Conservation (phyloP, 306 rosid species). For the Pyrus pyrifolia region DNA sequence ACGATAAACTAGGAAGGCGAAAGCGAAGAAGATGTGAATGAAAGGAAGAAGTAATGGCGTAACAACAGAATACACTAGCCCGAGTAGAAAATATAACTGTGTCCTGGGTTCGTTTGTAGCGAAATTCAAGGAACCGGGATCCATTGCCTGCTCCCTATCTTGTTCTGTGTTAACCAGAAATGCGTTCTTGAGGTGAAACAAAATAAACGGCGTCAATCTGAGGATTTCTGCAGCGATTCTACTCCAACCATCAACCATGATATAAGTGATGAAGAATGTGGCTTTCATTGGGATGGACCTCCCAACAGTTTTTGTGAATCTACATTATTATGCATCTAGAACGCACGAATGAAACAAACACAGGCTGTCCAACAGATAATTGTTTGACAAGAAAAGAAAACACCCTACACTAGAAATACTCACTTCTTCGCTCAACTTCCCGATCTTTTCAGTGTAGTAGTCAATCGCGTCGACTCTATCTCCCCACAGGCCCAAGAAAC, state of each 20-base stretch:
- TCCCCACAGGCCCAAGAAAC: conserved; percentile 63
- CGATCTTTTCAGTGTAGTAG: conserved; percentile 43
- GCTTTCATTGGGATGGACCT: conserved; percentile 91
- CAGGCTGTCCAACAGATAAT: not conserved
- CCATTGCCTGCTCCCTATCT: conserved; percentile 71
- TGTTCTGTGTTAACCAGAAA: conserved; percentile 80
- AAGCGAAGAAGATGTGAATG: conserved; percentile 70
- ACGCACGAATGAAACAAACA: not conserved
- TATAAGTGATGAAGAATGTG: conserved; percentile 86
- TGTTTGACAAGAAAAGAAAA: not conserved
- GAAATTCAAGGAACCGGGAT: conserved; percentile 74
- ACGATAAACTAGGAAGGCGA: conserved; percentile 70
- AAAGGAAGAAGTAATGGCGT: conserved; percentile 90
- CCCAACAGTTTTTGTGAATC: conserved; percentile 65
- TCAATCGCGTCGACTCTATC: conserved; percentile 60
- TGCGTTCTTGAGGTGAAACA: conserved; percentile 77
- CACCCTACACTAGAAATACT: conserved; percentile 14
- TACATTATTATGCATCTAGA: conserved; percentile 10
- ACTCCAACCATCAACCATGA: conserved; percentile 94
- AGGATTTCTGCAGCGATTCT: conserved; percentile 82
- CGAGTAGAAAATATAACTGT: conserved; percentile 78
- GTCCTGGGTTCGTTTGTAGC: conserved; percentile 75
- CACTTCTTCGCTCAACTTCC: conserved; percentile 40
- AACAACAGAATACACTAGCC: conserved; percentile 75
- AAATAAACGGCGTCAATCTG: conserved; percentile 50